Evolutionary conservation across 371 early-diverging fungal species (phyloP), one percentile per base, ranked within the genome.

Genomic region (Mucor mucedo): DNA sequence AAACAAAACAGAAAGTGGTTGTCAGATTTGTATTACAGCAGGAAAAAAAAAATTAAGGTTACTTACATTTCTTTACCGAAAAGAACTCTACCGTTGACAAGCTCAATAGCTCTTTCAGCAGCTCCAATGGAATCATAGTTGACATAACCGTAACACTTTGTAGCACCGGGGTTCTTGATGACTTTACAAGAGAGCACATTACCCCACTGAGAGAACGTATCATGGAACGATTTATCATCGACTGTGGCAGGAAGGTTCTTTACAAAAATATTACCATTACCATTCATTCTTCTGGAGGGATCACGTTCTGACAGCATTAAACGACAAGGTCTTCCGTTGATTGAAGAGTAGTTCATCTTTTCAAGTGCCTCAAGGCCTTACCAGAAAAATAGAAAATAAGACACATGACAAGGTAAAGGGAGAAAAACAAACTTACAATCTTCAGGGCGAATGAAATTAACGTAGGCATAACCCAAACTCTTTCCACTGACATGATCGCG

Each of bases 201-300:
- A 58, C 99, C 99, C 73, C 98, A 99, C 38, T 96, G 92, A n/a
- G 93, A 86, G 84, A 99, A 99, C 49, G 99, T 99, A 75, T 99
- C 99, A 79, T 98, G 92, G 33, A 99, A 89, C 45, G 99, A 93
- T 66, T 88, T 96, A 84, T 93, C 92, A 76, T 96, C 96, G 63
- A 98, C 95, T 47, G 90, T 69, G 21, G 89, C 80, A 80, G 96
- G 96, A 54, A 99, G 84, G 89, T 99, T 99, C 88, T 99, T 99
- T 82, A 99, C 97, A 80, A 99, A 95, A 68, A 99, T 91, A 86
- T 99, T 99, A 70, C 98, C 98, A 38, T 84, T 80, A 33, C 95
- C 94, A 54, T 85, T 79, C 67, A 86, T 85, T 77, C 98, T 94
- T 72, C 92, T 85, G 27, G 93, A 82, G 11, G 96, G 94, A 83